A percentile compares a stretch with the other conserved stretches of the same genome.
phyloP scores from a whole-genome alignment of 345 rosid genomes.

The Brassica napus region Da-Ae NC_063451.1:29516501-29517000 shows the following conservation, averaged over 20 bases:
- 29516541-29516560: too few relatives aligned
- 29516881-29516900: neutral
- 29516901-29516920: conserved; percentile 20
- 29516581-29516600: too few relatives aligned
- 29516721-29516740: neutral
- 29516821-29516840: neutral
- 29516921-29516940: neutral
- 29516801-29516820: neutral
- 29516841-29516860: neutral
- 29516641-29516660: neutral
- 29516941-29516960: neutral
- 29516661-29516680: neutral
- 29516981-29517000: conserved; percentile 50
- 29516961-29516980: conserved; percentile 23
- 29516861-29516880: neutral
- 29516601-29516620: neutral
- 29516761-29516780: neutral
- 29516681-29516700: neutral
- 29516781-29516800: neutral
- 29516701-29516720: neutral
- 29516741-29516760: neutral
- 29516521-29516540: neutral
- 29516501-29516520: too few relatives aligned
- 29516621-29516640: too few relatives aligned
- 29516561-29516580: neutral